Percentiles rank a stretch among this genome's conserved stretches.
Conservation (phyloP, 1,139 yeast species). For the Candida sojae region DNA sequence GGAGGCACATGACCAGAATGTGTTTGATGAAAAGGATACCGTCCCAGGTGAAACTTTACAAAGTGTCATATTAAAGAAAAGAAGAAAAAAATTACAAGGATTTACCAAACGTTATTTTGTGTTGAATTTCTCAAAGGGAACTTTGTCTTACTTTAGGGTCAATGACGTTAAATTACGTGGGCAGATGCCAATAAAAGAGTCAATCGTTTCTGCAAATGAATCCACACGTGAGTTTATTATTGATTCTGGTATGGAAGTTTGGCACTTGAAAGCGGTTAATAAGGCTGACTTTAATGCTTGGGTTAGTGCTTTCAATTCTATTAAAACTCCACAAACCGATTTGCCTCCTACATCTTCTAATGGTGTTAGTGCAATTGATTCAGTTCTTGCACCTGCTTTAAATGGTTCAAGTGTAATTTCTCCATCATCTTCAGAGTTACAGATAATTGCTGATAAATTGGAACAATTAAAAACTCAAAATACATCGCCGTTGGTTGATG, state of each 20-base stretch:
- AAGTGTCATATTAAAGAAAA: constrained; percentile 72
- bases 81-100: constrained; percentile 79
- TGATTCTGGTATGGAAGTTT: constrained; percentile 94
- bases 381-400: constrained; percentile 1
- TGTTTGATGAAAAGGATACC: constrained; percentile 10
- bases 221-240: constrained; percentile 70
- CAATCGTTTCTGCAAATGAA: constrained; percentile 79
- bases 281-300: constrained; percentile 72
- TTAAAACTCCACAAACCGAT: constrained; percentile 27
- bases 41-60: constrained; percentile 59
- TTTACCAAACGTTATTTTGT: constrained; percentile 83
- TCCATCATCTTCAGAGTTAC: constrained; percentile 13
- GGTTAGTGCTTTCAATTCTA: constrained; percentile 72
- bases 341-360: constrained; percentile 1
- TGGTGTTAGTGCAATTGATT: not conserved
- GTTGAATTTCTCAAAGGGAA: constrained; percentile 78
- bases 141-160: constrained; percentile 73
- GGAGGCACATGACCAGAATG: constrained; percentile 11
- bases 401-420: constrained; percentile 5
- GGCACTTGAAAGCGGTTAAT: constrained; percentile 78
- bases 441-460: constrained; percentile 23
- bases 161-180: constrained; percentile 82
- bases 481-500: constrained; percentile 14
- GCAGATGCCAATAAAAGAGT: constrained; percentile 82
- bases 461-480: constrained; percentile 19